These are phyloP conservation scores for Coemansia guatemalensis DNA, from an alignment of 192 early-diverging fungal species.

Conservation along the genomic window DNA sequence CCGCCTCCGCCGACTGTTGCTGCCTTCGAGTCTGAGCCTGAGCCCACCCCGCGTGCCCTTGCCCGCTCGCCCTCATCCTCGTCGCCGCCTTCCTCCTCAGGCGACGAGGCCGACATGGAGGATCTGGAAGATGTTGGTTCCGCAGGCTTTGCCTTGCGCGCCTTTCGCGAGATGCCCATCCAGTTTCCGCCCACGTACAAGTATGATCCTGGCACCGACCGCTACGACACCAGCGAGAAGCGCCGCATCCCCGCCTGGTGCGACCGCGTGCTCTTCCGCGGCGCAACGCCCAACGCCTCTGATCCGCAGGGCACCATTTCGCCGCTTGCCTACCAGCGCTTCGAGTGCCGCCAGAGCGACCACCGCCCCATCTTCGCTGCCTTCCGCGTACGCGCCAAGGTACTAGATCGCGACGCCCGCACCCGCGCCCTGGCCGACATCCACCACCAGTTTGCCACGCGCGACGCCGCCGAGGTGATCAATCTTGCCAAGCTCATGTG, in stretches of 20 bases:
- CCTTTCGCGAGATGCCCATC: slow-evolving; percentile 75
- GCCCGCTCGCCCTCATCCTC: slow-evolving; percentile 30
- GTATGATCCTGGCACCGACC: slow-evolving; percentile 81
- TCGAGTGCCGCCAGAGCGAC: slow-evolving; percentile 75
- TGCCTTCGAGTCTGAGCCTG: slow-evolving; percentile 12
- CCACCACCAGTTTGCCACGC: slow-evolving; percentile 47
- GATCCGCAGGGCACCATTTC: slow-evolving; percentile 30
- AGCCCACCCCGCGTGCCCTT: neutral
- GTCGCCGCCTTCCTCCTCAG: slow-evolving; percentile 26
- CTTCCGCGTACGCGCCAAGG: slow-evolving; percentile 63
- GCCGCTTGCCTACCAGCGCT: slow-evolving; percentile 61
- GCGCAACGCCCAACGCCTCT: slow-evolving; percentile 14
- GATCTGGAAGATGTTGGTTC: slow-evolving; percentile 38
- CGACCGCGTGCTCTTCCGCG: slow-evolving; percentile 81
- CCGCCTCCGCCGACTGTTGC: slow-evolving; percentile 2
- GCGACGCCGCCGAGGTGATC: slow-evolving; percentile 39
- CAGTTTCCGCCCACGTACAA: slow-evolving; percentile 96
- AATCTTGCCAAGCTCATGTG: slow-evolving; percentile 36
- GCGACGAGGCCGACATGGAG: slow-evolving; percentile 25
- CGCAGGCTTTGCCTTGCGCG: slow-evolving; percentile 71
- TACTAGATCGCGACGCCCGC: slow-evolving; percentile 56
- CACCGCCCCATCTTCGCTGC: slow-evolving; percentile 80
- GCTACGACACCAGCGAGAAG: slow-evolving; percentile 93
- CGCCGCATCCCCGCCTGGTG: slow-evolving; percentile 93
- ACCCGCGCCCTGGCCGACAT: slow-evolving; percentile 53